A percentile compares a stretch with the other conserved stretches of the same genome.
phyloP scores from a whole-genome alignment of 2,329 filamentous ascomycete species.

The Xylariaceae sp. region DNA sequence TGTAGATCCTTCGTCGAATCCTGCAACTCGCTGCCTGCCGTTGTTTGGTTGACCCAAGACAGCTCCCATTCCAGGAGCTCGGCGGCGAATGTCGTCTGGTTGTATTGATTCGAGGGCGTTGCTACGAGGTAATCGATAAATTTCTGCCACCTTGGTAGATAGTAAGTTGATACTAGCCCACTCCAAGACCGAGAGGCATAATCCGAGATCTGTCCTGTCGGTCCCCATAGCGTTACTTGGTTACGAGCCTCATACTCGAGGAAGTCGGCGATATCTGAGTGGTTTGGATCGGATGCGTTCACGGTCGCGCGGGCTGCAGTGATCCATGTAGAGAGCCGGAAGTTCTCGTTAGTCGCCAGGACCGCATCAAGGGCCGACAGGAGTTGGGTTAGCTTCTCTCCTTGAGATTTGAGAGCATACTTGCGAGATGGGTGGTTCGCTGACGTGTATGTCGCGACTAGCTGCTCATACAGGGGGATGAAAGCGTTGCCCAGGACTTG shows the following conservation, averaged over 20 bases:
- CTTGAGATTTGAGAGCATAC: conserved; percentile 7
- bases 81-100: conserved; percentile 19
- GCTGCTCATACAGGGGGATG: conserved; percentile 24
- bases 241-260: conserved; percentile 32
- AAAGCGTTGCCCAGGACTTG: conserved; percentile 30
- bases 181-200: conserved; percentile 30
- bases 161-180: conserved; percentile 27
- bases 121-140: conserved; percentile 28
- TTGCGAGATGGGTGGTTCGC: not conserved
- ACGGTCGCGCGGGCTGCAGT: conserved; percentile 21
- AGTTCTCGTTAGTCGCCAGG: conserved; percentile 24
- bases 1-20: not conserved
- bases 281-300: conserved; percentile 15
- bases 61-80: conserved; percentile 25
- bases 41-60: conserved; percentile 22
- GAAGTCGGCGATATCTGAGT: conserved; percentile 20
- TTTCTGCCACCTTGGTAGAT: conserved; percentile 27
- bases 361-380: conserved; percentile 23
- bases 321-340: conserved; percentile 28
- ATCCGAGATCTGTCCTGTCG: conserved; percentile 24
- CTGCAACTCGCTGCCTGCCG: not conserved
- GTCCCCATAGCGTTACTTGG: conserved; percentile 31
- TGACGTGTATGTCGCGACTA: conserved; percentile 20
- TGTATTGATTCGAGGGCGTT: conserved; percentile 19
- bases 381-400: conserved; percentile 19